Conservation (phyloP, 2,329 filamentous ascomycete species). For the Calonectria multiphialidica region DNA sequence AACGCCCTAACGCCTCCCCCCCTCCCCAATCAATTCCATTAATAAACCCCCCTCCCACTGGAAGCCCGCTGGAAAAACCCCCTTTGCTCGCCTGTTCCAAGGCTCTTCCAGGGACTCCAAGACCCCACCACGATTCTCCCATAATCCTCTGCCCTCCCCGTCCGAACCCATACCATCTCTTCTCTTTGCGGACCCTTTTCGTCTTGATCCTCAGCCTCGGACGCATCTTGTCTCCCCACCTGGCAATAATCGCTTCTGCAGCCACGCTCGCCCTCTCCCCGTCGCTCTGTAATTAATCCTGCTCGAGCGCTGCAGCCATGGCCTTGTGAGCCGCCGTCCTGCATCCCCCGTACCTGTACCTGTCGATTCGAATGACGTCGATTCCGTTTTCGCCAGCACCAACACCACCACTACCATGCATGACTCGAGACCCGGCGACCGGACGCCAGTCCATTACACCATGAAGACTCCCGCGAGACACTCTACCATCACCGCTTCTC, state of each 20-base stretch:
- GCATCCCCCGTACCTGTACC: slow-evolving; percentile 27
- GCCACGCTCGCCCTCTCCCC: neutral
- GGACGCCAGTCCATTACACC: slow-evolving; percentile 54
- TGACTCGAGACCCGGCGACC: slow-evolving; percentile 50
- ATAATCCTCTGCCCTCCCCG: slow-evolving; percentile 18
- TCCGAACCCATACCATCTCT: slow-evolving; percentile 27
- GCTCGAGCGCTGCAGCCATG: slow-evolving; percentile 28
- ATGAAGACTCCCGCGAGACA: slow-evolving; percentile 60
- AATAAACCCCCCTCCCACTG: slow-evolving; percentile 29
- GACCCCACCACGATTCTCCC: slow-evolving; percentile 43
- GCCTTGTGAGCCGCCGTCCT: slow-evolving; percentile 36
- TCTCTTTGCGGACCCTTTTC: slow-evolving; percentile 29
- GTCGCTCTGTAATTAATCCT: neutral
- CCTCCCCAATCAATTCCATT: slow-evolving; percentile 22
- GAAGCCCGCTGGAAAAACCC: slow-evolving; percentile 18
- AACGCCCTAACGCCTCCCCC: slow-evolving; percentile 27
- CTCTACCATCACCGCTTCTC: slow-evolving; percentile 48
- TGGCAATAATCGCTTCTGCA: neutral
- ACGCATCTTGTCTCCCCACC: neutral
- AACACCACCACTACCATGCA: slow-evolving; percentile 44
- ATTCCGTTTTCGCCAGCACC: slow-evolving; percentile 31
- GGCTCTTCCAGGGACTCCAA: slow-evolving; percentile 40
- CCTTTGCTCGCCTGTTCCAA: slow-evolving; percentile 40
- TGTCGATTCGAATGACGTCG: slow-evolving; percentile 41
- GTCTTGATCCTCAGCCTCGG: neutral